Percentiles rank a stretch among this genome's conserved stretches.
Evolutionary conservation across 2,329 filamentous ascomycete species (phyloP).

Genomic region (Ceratocystis destructans): DNA sequence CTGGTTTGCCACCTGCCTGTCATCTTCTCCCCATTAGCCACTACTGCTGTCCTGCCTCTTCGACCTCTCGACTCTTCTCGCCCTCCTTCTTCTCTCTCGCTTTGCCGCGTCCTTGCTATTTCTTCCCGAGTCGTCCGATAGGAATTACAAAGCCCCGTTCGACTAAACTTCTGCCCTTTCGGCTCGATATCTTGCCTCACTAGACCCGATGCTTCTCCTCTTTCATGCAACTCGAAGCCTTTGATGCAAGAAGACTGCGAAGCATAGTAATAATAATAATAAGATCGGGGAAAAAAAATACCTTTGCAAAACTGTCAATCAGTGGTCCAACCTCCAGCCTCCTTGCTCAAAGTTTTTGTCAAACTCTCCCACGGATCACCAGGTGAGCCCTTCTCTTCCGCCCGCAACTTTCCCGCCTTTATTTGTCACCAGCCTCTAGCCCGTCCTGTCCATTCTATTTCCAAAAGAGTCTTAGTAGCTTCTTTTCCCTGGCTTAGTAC

Average conservation of each 20-base stretch:
- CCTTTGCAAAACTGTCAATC: not conserved
- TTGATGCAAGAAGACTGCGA: not conserved
- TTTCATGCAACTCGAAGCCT: not conserved
- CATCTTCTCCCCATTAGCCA: not conserved
- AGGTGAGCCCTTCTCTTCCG: not conserved
- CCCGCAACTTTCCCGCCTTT: not conserved
- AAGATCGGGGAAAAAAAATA: not conserved
- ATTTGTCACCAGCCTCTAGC: not conserved
- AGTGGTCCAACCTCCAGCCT: not conserved
- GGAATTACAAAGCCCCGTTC: not conserved
- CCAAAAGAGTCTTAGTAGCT: conserved; percentile 3
- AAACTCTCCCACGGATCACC: not conserved
- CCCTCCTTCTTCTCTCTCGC: not conserved
- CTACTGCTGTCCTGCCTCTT: not conserved
- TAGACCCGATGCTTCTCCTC: not conserved
- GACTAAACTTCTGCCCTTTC: not conserved
- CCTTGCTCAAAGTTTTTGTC: not conserved
- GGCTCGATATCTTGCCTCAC: not conserved
- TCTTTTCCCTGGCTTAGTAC: not conserved
- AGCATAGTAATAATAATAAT: not conserved
- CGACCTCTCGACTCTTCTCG: not conserved
- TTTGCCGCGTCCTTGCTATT: not conserved
- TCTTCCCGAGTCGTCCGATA: not conserved
- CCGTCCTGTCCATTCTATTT: not conserved
- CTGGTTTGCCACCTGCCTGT: conserved; percentile 1